Base-by-base conservation (phyloP, 805 yeast species). In the Priceomyces carsonii region DNA sequence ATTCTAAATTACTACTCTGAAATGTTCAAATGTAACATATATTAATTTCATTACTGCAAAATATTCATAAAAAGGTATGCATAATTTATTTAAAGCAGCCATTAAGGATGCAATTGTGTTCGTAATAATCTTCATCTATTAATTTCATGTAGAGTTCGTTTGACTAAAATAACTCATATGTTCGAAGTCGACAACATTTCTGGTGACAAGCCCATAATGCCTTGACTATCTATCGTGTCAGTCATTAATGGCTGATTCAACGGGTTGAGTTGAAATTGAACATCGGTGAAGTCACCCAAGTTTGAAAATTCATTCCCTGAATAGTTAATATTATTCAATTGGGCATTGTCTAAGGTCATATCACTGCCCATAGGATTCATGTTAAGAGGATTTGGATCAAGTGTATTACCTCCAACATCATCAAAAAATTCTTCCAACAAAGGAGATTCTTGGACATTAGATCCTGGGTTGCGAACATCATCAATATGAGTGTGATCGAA, bases 401-500 rank as follows among this genome's bases (percentile, higher is more conserved):
- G n/a, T n/a, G n/a, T n/a, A n/a, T n/a, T n/a, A n/a, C n/a, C n/a
- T n/a, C n/a, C n/a, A 3, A 24, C 7, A 6, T 31, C 34, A 16
- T n/a, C 18, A 5, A 31, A 16, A 8, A 25, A 8, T 10, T 26
- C 37, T 20, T 33, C 23, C 18, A 33, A n/a, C 12, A 30, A 9
- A 8, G 38, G 31, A 18, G 42, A 34, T 9, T 26, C 28, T 21
- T 26, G 24, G 15, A 13, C 22, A n/a, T 14, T 18, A 13, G 29
- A 13, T 14, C 20, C n/a, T 18, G 10, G 8, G 8, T 12, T 20
- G 2, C 17, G 12, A 12, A 26, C 35, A 7, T 36, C 38, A 8
- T 23, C 12, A 21, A 25, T 30, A n/a, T 24, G 39, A 13, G 30
- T 13, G 22, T 42, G 45, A 20, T 38, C 36, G 18, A 42, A 42